Base-by-base conservation (phyloP, 352 stramenopile species). In the Pythium folliculosum region DNA sequence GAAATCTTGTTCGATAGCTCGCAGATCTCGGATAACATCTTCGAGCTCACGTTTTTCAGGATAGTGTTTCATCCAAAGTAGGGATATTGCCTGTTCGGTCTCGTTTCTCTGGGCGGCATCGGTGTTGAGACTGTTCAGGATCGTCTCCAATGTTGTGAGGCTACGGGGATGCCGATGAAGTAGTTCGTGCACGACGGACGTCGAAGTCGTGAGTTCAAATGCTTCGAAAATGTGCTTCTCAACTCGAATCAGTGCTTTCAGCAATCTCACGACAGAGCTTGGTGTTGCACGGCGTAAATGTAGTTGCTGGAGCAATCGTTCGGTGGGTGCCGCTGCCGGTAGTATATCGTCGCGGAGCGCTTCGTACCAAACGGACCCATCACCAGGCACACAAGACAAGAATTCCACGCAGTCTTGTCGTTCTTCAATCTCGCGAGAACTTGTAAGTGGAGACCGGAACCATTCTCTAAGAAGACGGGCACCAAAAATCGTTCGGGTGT, bases 401-500 rank as follows among this genome's bases (percentile, higher is more conserved):
- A 16, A 43, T 23, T 51, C 44, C 25, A 68, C 53, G 21, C 37
- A 47, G 21, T 59, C n/a, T 55, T 67, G 65, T 7, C 65, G 51
- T 12, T 67, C 32, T 57, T 48, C 27, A 30, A 72, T 72, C 12
- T 43, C 21, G 10, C 57, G n/a, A 6, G 55, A 9, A 55, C 48
- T 45, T 22, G 47, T 32, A 3, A 67, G 52, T 9, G 65, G 65
- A n/a, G 25, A 53, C 17, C 17, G 43, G 3, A 72, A n/a, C 65
- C 65, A 72, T 6, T 62, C 22, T 5, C 32, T 56, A n/a, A 72
- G 25, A 25, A 44, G 43, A 19, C 65, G 44, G 6, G 65, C 59
- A 21, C 65, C 65, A 43, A 60, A 72, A 5, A 19, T 4, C 16
- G 65, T 72, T 14, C 16, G 14, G 2, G 65, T 68, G 40, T 72